Percentiles rank a stretch among this genome's conserved stretches.
Evolutionary conservation across 148 eudicot genomes (phyloP).

Genomic region (Chenopodium album): DNA sequence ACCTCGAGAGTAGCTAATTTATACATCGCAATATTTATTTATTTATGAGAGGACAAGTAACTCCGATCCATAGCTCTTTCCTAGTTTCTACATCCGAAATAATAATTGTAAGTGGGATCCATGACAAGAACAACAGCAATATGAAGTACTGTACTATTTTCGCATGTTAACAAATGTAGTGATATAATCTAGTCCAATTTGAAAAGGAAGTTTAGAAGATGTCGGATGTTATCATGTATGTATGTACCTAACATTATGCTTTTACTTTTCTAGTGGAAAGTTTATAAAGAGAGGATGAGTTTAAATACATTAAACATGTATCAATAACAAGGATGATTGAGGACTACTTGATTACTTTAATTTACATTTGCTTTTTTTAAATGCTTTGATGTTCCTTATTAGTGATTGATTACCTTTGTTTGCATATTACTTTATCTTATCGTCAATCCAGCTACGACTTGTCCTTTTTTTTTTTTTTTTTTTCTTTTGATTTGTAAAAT

Average conservation of each 20-base stretch:
- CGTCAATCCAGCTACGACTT: background rate
- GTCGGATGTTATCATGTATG: background rate
- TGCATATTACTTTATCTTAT: background rate
- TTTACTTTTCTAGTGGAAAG: background rate
- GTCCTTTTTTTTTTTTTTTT: background rate
- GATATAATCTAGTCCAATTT: slow-evolving; percentile 8
- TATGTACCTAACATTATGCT: slow-evolving; percentile 20
- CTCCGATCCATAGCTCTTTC: no score
- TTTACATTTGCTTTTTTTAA: background rate
- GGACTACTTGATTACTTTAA: background rate
- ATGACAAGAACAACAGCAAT: background rate
- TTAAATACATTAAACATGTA: background rate
- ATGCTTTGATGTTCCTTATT: background rate
- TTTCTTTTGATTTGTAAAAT: no score
- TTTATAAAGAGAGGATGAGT: background rate
- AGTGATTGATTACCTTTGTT: slow-evolving; percentile 1
- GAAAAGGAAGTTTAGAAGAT: slow-evolving; percentile 18
- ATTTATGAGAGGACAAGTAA: no score
- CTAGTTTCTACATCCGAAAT: no score
- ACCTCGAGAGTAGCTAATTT: no score
- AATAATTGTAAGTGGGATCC: background rate
- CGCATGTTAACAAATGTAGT: slow-evolving; percentile 9
- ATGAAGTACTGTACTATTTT: background rate
- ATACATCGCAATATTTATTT: no score
- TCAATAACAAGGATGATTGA: background rate